Conservation (phyloP, 2,329 filamentous ascomycete species). For the Ceratocystis huliohia region DNA sequence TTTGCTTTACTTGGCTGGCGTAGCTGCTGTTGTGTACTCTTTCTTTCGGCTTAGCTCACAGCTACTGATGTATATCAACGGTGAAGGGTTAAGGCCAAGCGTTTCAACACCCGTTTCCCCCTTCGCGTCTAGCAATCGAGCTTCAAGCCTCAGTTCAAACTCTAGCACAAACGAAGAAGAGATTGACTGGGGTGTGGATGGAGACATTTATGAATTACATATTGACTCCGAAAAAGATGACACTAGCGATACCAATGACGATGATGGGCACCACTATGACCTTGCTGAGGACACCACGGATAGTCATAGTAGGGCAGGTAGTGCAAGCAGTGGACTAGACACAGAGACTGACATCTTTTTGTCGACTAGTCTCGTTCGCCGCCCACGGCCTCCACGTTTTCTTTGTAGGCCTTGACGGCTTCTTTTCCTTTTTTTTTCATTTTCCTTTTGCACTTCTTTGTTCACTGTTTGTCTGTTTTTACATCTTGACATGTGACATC, state of each 20-base stretch:
- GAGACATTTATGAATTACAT: slow-evolving; percentile 24
- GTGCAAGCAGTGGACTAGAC: slow-evolving; percentile 23
- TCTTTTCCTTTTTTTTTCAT: not conserved
- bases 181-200: slow-evolving; percentile 25
- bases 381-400: not conserved
- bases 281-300: slow-evolving; percentile 26
- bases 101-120: not conserved
- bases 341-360: slow-evolving; percentile 1
- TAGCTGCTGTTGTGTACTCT: slow-evolving; percentile 9
- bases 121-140: too few species aligned
- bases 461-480: slow-evolving; percentile 10
- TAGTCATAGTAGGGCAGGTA: slow-evolving; percentile 27
- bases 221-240: slow-evolving; percentile 11
- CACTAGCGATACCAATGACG: not conserved
- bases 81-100: not conserved
- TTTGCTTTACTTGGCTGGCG: slow-evolving; percentile 9
- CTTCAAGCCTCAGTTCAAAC: not conserved
- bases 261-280: not conserved
- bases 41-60: slow-evolving; percentile 11
- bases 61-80: slow-evolving; percentile 5
- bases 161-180: slow-evolving; percentile 27
- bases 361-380: not conserved
- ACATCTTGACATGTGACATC: not conserved
- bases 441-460: not conserved
- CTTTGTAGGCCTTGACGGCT: not conserved